These are phyloP conservation scores for Verruconis gallopava DNA, from an alignment of 2,329 filamentous ascomycete species.

Conservation along the genomic window DNA sequence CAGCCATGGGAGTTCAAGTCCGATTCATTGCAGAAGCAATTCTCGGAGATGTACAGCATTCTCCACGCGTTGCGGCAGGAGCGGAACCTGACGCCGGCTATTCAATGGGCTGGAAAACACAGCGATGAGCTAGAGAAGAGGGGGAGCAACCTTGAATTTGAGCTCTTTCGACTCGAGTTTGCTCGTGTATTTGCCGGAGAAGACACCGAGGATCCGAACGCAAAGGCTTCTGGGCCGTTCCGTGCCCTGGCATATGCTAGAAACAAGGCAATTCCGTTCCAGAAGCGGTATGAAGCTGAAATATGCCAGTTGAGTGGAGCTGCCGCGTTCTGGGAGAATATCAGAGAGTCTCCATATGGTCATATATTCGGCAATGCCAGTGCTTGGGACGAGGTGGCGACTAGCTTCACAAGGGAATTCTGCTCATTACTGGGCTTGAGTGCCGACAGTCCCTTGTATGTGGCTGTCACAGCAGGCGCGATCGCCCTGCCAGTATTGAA, in stretches of 20 bases:
- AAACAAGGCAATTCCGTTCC: conserved; percentile 60
- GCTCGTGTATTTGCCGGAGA: conserved; percentile 73
- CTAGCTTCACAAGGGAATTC: conserved; percentile 88
- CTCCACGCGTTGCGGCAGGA: conserved; percentile 60
- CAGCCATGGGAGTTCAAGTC: conserved; percentile 9
- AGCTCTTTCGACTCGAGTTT: conserved; percentile 80
- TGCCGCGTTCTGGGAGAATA: conserved; percentile 65
- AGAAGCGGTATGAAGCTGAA: conserved; percentile 60
- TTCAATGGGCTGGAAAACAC: conserved; percentile 70
- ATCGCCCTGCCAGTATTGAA: conserved; percentile 81
- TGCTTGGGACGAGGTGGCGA: conserved; percentile 70
- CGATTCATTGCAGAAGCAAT: conserved; percentile 59
- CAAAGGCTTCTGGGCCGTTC: conserved; percentile 32
- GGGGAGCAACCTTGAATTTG: conserved; percentile 90
- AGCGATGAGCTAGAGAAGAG: conserved; percentile 59
- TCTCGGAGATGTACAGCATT: conserved; percentile 83
- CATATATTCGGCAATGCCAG: conserved; percentile 57
- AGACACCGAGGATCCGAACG: conserved; percentile 3
- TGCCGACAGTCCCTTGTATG: conserved; percentile 82
- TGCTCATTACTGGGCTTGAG: conserved; percentile 83
- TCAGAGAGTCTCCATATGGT: conserved; percentile 66
- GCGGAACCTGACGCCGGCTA: conserved; percentile 67
- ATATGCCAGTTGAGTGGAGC: conserved; percentile 72
- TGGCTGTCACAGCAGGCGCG: conserved; percentile 81
- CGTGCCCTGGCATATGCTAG: conserved; percentile 67